Evolutionary conservation across 805 yeast genomes (phyloP).

Genomic region (Ogataea angusta): DNA sequence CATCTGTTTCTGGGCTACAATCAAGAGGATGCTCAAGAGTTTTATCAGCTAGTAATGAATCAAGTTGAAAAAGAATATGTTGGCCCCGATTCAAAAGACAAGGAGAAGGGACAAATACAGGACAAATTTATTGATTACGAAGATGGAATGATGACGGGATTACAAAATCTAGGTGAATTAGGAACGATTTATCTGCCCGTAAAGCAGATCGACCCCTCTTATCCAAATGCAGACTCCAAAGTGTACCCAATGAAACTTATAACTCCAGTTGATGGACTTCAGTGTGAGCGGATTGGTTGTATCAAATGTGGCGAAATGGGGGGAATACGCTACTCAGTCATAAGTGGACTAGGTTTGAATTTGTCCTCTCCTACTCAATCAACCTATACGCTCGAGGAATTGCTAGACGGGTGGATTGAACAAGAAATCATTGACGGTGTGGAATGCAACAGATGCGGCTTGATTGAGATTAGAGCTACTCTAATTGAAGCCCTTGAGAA

Average conservation of each 20-base stretch:
- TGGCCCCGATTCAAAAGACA: slow-evolving; percentile 16
- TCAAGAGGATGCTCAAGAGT: slow-evolving; percentile 97
- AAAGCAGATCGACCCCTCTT: slow-evolving; percentile 71
- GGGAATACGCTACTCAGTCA: slow-evolving; percentile 79
- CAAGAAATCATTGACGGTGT: slow-evolving; percentile 91
- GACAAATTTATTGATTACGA: slow-evolving; percentile 26
- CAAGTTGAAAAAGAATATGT: slow-evolving; percentile 59
- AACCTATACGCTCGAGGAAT: slow-evolving; percentile 44
- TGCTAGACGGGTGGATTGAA: slow-evolving; percentile 63
- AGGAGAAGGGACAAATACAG: slow-evolving; percentile 25
- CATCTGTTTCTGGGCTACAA: slow-evolving; percentile 79
- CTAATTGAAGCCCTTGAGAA: slow-evolving; percentile 38
- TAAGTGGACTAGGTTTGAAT: slow-evolving; percentile 70
- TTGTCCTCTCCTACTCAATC: slow-evolving; percentile 50
- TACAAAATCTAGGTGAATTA: slow-evolving; percentile 50
- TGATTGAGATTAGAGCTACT: slow-evolving; percentile 55
- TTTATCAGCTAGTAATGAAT: slow-evolving; percentile 74
- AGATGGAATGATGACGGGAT: slow-evolving; percentile 33
- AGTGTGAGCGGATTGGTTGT: slow-evolving; percentile 89
- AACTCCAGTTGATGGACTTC: slow-evolving; percentile 90
- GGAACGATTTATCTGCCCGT: slow-evolving; percentile 73
- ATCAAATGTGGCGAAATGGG: slow-evolving; percentile 90
- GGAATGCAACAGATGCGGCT: slow-evolving; percentile 90
- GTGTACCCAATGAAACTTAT: slow-evolving; percentile 54
- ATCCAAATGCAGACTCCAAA: slow-evolving; percentile 40